A percentile compares a stretch with the other conserved stretches of the same genome.
These are phyloP conservation scores for Maudiozyma humilis DNA, from an alignment of 1,139 yeast genomes.

Conservation along the genomic window DNA sequence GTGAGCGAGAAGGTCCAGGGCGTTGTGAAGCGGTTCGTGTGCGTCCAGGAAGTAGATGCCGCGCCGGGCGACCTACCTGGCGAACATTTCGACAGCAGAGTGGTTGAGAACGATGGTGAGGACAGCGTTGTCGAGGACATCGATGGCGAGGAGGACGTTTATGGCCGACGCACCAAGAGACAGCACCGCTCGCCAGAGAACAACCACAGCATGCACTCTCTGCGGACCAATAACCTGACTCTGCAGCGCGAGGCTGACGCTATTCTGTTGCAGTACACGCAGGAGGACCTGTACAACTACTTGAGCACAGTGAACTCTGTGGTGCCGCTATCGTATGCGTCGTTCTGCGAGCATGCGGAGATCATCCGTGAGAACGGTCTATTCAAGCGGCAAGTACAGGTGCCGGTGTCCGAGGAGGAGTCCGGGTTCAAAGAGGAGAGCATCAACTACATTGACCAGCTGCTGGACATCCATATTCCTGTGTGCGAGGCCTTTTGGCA, in stretches of 20 bases:
- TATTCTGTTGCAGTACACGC: constrained; percentile 10
- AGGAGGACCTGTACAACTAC: constrained; percentile 17
- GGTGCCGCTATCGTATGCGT: constrained; percentile 16
- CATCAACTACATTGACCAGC: constrained; percentile 13
- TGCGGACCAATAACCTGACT: too few relatives aligned
- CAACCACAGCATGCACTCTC: background rate
- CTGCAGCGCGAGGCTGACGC: background rate
- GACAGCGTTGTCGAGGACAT: background rate
- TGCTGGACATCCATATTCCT: constrained; percentile 18
- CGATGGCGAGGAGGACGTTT: background rate
- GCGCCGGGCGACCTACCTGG: too few relatives aligned
- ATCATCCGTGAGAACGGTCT: constrained; percentile 11
- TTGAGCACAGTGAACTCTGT: constrained; percentile 15
- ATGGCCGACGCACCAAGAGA: background rate
- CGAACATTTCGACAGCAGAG: background rate
- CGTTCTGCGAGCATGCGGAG: constrained; percentile 13
- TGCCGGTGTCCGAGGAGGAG: background rate
- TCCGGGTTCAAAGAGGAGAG: background rate
- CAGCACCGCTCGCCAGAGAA: too few relatives aligned
- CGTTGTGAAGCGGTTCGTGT: constrained; percentile 11
- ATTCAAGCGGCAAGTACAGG: constrained; percentile 6
- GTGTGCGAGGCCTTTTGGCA: constrained; percentile 19
- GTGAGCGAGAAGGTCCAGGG: constrained; percentile 9
- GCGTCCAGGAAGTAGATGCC: constrained; percentile 7
- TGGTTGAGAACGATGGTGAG: background rate